Base-by-base conservation (phyloP, 352 stramenopile species). In the Globisporangium cederbergense region DNA sequence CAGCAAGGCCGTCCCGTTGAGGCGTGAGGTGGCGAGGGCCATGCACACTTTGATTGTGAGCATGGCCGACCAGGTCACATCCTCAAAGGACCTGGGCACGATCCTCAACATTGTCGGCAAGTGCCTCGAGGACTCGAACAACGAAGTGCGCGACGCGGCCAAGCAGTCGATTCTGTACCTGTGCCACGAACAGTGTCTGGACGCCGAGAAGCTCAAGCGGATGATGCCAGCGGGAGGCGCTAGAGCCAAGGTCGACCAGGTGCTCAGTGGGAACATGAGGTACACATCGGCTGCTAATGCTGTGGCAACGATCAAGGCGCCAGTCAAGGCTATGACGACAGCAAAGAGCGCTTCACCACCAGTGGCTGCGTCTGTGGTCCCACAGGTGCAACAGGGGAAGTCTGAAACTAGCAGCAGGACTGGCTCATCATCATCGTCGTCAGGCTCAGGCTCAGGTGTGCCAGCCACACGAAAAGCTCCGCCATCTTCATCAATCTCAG, bases 51-150 rank as follows among this genome's bases (percentile, higher is more conserved):
- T 93, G 6, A 74, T 93, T 34, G 61, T 78, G 30, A 64, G 64
- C 13, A 67, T 83, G 20, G 60, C 58, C 4, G 77, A 82, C 32
- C 65, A 73, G 13, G 72, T 77, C 11, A 62, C 68, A 11, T 30
- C n/a, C 28, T 70, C 56, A 25, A 86, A 86, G 50, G 81, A 89
- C 2, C 42, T 88, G 3, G 9, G 63, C 0, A 49, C 60, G 2
- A 76, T 90, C 28, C 13, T 91, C 6, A 60, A 66, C 18, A 52
- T 86, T 6, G 72, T 91, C 4, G 81, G 81, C 42, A 86, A 80
- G 20, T 86, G 76, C 25, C 79, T 94, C 8, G 77, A 88, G 45
- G 86, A 92, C 60, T 90, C 83, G 9, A 78, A 86, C 63, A 92
- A 91, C 54, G 79, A 92, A 63, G 86, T 94, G 18, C 79, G 86